Evolutionary conservation across 306 rosid genomes (phyloP).

Genomic region (Vigna hirtella): DNA sequence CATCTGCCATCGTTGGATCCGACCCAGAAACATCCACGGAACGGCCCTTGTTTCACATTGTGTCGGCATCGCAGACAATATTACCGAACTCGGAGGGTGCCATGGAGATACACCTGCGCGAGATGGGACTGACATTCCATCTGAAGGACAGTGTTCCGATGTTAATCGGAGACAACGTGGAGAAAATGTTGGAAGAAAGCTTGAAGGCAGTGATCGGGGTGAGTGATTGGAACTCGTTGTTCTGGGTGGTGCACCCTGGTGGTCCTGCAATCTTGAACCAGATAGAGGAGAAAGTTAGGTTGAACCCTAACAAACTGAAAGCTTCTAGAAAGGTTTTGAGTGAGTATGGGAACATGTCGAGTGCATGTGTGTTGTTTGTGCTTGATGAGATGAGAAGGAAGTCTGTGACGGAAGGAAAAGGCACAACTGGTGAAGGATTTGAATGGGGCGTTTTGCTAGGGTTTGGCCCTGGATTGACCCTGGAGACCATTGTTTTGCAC

Average conservation of each 20-base stretch:
- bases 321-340: slow-evolving; percentile 43
- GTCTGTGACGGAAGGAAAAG: slow-evolving; percentile 42
- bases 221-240: slow-evolving; percentile 48
- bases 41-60: slow-evolving; percentile 34
- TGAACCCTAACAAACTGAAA: slow-evolving; percentile 46
- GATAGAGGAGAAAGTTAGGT: slow-evolving; percentile 32
- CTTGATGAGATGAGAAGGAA: slow-evolving; percentile 52
- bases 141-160: slow-evolving; percentile 26
- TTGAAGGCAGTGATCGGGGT: slow-evolving; percentile 29
- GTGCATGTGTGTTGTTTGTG: slow-evolving; percentile 42
- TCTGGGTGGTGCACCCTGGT: slow-evolving; percentile 45
- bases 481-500: slow-evolving; percentile 44
- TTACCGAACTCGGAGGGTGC: slow-evolving; percentile 48
- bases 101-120: slow-evolving; percentile 45
- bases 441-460: slow-evolving; percentile 46
- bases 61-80: slow-evolving; percentile 3
- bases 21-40: slow-evolving; percentile 6
- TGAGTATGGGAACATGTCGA: slow-evolving; percentile 55
- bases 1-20: slow-evolving; percentile 43
- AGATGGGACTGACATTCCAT: slow-evolving; percentile 49
- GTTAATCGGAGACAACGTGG: slow-evolving; percentile 39
- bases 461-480: slow-evolving; percentile 46
- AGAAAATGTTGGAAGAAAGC: slow-evolving; percentile 11
- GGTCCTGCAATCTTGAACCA: slow-evolving; percentile 48
- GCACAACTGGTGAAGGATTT: slow-evolving; percentile 50